Conservation (phyloP, 129 eudicot species). For the Centrapalus pauciflorus region DNA sequence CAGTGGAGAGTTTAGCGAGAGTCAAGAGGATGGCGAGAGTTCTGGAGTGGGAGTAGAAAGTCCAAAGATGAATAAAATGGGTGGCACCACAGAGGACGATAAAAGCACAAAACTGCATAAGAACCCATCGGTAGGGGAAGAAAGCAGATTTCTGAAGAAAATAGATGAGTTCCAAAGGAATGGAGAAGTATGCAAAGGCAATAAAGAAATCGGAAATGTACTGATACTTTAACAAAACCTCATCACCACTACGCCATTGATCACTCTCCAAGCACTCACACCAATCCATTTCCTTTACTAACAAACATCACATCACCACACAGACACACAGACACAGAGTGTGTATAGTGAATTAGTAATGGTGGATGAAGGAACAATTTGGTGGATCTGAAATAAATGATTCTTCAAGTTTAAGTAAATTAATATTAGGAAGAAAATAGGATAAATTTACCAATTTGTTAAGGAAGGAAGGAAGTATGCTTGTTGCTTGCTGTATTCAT, state of each 20-base stretch:
- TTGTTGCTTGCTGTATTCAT: no score
- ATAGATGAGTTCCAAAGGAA: slow-evolving; percentile 64
- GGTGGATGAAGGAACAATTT: no score
- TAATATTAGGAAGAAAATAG: no score
- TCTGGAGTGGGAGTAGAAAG: slow-evolving; percentile 47
- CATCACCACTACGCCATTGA: slow-evolving; percentile 54
- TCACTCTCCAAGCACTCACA: slow-evolving; percentile 60
- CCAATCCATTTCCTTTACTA: slow-evolving; percentile 44
- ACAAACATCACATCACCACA: no score
- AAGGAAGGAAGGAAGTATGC: no score
- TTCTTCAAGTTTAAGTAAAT: no score
- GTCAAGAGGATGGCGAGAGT: slow-evolving; percentile 60
- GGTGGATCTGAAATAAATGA: no score
- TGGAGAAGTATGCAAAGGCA: slow-evolving; percentile 61
- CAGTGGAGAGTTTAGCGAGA: slow-evolving; percentile 49
- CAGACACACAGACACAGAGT: no score
- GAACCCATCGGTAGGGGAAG: slow-evolving; percentile 68
- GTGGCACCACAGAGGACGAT: slow-evolving; percentile 65
- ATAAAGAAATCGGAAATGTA: slow-evolving; percentile 60
- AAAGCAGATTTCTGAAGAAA: slow-evolving; percentile 59
- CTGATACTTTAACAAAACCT: slow-evolving; percentile 50
- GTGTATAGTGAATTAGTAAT: no score
- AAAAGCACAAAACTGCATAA: slow-evolving; percentile 64
- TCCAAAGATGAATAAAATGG: slow-evolving; percentile 55
- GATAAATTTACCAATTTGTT: no score